Percentiles rank a stretch among this genome's conserved stretches.
These are phyloP conservation scores for Pestalotiopsis fici DNA, from an alignment of 2,329 filamentous ascomycete species.

Conservation along the genomic window DNA sequence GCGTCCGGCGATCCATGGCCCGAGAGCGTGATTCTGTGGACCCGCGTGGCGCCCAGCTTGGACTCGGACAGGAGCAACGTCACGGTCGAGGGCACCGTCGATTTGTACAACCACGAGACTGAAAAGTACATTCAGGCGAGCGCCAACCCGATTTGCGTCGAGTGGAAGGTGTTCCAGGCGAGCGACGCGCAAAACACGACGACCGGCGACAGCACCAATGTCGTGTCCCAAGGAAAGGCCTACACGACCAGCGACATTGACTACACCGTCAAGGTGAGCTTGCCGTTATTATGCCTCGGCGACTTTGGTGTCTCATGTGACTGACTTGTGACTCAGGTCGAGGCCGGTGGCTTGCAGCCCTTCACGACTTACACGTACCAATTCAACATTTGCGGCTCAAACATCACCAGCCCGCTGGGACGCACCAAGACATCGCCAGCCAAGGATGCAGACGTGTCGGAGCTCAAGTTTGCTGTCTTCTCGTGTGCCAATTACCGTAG, in stretches of 20 bases:
- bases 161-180: conserved; percentile 4
- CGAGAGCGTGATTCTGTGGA: conserved; percentile 60
- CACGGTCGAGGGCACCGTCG: conserved; percentile 42
- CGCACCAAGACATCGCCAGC: conserved; percentile 35
- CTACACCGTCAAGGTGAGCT: conserved; percentile 67
- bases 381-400: conserved; percentile 32
- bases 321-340: background rate
- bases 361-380: conserved; percentile 14
- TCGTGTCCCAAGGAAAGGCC: conserved; percentile 58
- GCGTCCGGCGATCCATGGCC: conserved; percentile 51
- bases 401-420: conserved; percentile 29
- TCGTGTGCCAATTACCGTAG: conserved; percentile 34
- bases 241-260: conserved; percentile 76
- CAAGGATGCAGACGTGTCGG: conserved; percentile 25
- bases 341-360: background rate
- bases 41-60: conserved; percentile 42
- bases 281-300: conserved; percentile 13
- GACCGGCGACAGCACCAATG: conserved; percentile 35
- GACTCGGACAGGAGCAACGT: conserved; percentile 48
- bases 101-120: conserved; percentile 49
- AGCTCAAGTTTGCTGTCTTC: conserved; percentile 32
- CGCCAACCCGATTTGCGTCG: conserved; percentile 61
- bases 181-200: conserved; percentile 27
- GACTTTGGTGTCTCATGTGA: background rate
- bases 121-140: conserved; percentile 44